phyloP scores from a whole-genome alignment of 2,329 filamentous ascomycete species.

The Botrytis galanthina region DNA sequence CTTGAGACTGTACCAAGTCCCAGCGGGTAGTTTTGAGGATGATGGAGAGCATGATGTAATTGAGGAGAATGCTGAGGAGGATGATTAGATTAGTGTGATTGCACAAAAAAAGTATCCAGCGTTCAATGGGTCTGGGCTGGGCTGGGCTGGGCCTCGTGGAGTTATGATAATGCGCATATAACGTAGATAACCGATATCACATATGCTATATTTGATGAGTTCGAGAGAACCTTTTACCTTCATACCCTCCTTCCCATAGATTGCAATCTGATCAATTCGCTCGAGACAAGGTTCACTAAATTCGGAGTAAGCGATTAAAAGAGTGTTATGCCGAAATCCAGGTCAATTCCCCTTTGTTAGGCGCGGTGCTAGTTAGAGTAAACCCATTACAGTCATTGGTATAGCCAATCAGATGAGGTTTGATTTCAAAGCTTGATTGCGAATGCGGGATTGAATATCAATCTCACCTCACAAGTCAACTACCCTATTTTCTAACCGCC shows the following conservation, averaged over 20 bases:
- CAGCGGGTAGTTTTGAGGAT: slow-evolving; percentile 84
- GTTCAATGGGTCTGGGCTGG: slow-evolving; percentile 7
- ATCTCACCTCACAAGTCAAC: not conserved
- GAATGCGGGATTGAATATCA: not conserved
- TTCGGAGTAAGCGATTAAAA: not conserved
- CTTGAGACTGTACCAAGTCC: slow-evolving; percentile 89
- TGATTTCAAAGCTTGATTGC: not conserved
- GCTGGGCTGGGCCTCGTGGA: slow-evolving; percentile 13
- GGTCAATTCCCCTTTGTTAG: not conserved
- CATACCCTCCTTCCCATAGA: not conserved
- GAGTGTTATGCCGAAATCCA: not conserved
- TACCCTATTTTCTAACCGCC: not conserved
- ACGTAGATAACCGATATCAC: slow-evolving; percentile 1
- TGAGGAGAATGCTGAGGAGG: slow-evolving; percentile 35
- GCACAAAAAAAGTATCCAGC: not conserved
- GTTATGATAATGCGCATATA: slow-evolving; percentile 19
- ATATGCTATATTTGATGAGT: slow-evolving; percentile 5
- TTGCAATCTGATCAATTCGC: not conserved
- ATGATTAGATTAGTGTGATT: slow-evolving; percentile 27
- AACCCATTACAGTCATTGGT: not conserved
- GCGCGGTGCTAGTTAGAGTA: not conserved
- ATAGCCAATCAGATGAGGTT: not conserved
- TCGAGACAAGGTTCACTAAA: not conserved
- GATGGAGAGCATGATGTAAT: slow-evolving; percentile 61
- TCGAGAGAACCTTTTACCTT: not conserved